Evolutionary conservation across 352 stramenopile species (phyloP).

Genomic region (Globisporangium mamillatum): DNA sequence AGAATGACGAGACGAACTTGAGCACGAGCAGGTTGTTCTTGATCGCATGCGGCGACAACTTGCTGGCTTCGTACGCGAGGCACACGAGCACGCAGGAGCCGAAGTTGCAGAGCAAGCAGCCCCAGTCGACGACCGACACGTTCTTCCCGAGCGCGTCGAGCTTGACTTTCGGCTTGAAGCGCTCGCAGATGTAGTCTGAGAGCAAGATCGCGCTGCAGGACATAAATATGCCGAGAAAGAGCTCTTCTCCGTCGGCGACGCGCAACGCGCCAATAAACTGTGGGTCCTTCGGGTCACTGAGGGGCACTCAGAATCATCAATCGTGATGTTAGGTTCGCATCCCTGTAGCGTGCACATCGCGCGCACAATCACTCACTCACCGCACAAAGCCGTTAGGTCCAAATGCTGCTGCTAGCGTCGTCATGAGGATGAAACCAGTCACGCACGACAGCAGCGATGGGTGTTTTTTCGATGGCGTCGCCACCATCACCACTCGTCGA

Average conservation of each 20-base stretch:
- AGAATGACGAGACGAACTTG: constrained; percentile 82
- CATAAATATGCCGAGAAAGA: constrained; percentile 73
- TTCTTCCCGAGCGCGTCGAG: constrained; percentile 6
- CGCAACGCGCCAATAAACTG: constrained; percentile 61
- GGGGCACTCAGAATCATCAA: neutral
- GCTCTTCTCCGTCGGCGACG: constrained; percentile 64
- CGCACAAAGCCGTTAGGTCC: constrained; percentile 64
- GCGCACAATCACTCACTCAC: constrained; percentile 19
- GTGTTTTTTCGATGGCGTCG: constrained; percentile 21
- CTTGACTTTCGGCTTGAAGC: constrained; percentile 12
- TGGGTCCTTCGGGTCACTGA: constrained; percentile 76
- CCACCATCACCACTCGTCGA: constrained; percentile 16
- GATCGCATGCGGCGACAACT: constrained; percentile 34
- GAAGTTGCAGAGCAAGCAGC: constrained; percentile 56
- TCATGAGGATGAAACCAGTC: constrained; percentile 35
- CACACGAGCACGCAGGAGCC: constrained; percentile 45
- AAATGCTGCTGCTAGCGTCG: constrained; percentile 39
- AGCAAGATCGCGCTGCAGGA: constrained; percentile 58
- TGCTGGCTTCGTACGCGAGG: constrained; percentile 47
- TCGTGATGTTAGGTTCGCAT: neutral
- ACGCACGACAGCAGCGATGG: constrained; percentile 33
- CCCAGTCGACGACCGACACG: constrained; percentile 45
- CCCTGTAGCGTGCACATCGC: neutral
- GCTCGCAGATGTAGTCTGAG: constrained; percentile 44
- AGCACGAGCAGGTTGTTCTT: constrained; percentile 57